Base-by-base conservation (phyloP, 31 red algal genomes). In the Odonthalia washingtoniensis region DNA sequence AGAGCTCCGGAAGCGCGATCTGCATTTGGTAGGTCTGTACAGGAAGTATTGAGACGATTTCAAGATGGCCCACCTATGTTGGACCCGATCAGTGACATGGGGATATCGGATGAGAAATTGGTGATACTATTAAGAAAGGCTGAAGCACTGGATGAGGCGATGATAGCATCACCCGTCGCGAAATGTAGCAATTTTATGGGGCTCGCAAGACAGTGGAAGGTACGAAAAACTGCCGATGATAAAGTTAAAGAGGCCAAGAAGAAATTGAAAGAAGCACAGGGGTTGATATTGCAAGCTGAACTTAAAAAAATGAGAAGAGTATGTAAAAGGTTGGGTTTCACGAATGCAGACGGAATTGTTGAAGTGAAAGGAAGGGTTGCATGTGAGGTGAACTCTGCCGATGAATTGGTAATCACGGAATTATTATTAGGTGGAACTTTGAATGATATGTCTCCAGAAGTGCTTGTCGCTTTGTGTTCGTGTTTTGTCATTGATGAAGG, bases 401-500 rank as follows among this genome's bases (percentile, higher is more conserved):
- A 99, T 69, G 98, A 99, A 77, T 91, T 99, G n/a, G 95, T 99
- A 44, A 84, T 99, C 31, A 99, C 95, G 17, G 98, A 99, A 36
- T 61, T 96, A 28, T 68, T 99, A 6, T 87, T 99, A 21, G 93
- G 93, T 5, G 98, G 98, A 24, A 85, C 80, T 38, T 76, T 99
- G 26, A 93, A 93, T 73, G 87, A 93, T 43, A 84, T 97, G 89
- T 28, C 81, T 1, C 82, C 95, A 30, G 83, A 84, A 40, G 90
- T 97, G 2, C 74, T 93, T 35, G 95, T 96, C 60, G 65, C 98
- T 30, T 49, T 99, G 14, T 93, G 96, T 65, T 97, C 95, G 26
- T 95, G 95, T 70, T 99, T 99, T 92, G 95, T 99, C 4, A 69
- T 95, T n/a, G 98, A 99, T 65, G 98, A 99, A 81, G 89, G 90